Base-by-base conservation (phyloP, 495 filamentous ascomycete genomes). In the Sphaerosporella brunnea region DNA sequence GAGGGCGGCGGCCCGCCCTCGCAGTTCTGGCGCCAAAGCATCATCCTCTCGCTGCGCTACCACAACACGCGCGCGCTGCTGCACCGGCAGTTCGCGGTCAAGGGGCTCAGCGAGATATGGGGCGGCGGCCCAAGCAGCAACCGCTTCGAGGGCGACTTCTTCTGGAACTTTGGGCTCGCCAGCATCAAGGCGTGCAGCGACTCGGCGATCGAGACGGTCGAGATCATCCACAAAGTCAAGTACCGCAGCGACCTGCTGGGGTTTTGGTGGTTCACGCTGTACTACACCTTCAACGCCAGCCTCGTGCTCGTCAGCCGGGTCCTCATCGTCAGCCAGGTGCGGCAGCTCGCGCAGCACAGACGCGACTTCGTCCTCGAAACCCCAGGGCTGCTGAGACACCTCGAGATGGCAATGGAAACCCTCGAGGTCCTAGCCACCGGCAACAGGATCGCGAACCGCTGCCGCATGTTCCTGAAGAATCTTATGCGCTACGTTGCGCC, bases 181-280 rank as follows among this genome's bases (percentile, higher is more conserved):
- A 66, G 63, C 34, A 50, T 67, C 40, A 59, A 61, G 19, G 60
- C 60, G 20, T 67, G 65, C 36, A 53, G 50, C 0, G 62, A 66
- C 13, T 65, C 60, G 2, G 63, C 65, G 2, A 66, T 66, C 39
- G 51, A 55, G 38, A 65, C 64, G 0, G 64, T 67, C 28, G 55
- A 59, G 40, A 63, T 64, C 11, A 53, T 68, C 9, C 53, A 64
- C 25, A 51, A 53, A 4, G 48, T 65, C 9, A 61, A 62, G 58
- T 48, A 51, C 51, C 53, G 62, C 40, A 56, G 36, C 42, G 54
- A 55, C 25, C 45, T 66, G 13, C 38, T 67, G 3, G 66, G 65
- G 0, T 67, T 66, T 23, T 67, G 66, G 64, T 65, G 62, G 62
- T 68, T 61, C 42, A 65, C 66, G 3, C 42, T 68, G 15, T 67